phyloP scores from a whole-genome alignment of 1,139 yeast genomes.

The Blastobotrys serpentis region DNA sequence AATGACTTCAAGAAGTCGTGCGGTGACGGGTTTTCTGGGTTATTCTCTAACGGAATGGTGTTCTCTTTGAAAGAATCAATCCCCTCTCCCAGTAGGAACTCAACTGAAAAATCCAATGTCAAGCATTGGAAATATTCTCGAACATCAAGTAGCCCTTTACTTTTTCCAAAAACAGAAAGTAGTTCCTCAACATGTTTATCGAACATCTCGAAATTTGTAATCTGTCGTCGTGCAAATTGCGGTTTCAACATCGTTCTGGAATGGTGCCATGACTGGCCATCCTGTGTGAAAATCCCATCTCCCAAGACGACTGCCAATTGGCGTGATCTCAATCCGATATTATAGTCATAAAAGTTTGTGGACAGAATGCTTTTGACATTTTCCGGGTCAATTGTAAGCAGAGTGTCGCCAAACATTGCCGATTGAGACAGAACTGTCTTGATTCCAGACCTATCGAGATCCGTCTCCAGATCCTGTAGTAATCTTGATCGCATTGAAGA shows the following conservation, averaged over 20 bases:
- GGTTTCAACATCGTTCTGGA: conserved; percentile 58
- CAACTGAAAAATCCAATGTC: conserved; percentile 13
- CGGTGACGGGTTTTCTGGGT: conserved; percentile 7
- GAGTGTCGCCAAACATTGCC: not conserved
- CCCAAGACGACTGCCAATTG: conserved; percentile 49
- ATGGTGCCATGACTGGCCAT: conserved; percentile 55
- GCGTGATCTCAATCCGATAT: conserved; percentile 48
- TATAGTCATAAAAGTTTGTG: conserved; percentile 48
- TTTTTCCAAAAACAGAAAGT: conserved; percentile 24
- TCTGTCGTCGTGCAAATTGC: conserved; percentile 55
- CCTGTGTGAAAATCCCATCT: conserved; percentile 53
- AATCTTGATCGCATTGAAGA: not conserved
- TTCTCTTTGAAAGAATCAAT: conserved; percentile 9
- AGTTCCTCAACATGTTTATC: conserved; percentile 48
- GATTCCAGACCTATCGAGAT: not conserved
- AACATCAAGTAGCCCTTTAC: conserved; percentile 6
- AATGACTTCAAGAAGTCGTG: conserved; percentile 2
- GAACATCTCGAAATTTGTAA: conserved; percentile 48
- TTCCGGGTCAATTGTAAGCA: conserved; percentile 48
- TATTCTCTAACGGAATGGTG: not conserved
- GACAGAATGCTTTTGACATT: conserved; percentile 39
- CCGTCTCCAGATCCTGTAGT: conserved; percentile 3
- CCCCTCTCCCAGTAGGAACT: conserved; percentile 11
- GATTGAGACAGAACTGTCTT: conserved; percentile 5
- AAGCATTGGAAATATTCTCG: not conserved